Conservation (phyloP, 169 alveolate species). For the Perkinsus chesapeaki region DNA sequence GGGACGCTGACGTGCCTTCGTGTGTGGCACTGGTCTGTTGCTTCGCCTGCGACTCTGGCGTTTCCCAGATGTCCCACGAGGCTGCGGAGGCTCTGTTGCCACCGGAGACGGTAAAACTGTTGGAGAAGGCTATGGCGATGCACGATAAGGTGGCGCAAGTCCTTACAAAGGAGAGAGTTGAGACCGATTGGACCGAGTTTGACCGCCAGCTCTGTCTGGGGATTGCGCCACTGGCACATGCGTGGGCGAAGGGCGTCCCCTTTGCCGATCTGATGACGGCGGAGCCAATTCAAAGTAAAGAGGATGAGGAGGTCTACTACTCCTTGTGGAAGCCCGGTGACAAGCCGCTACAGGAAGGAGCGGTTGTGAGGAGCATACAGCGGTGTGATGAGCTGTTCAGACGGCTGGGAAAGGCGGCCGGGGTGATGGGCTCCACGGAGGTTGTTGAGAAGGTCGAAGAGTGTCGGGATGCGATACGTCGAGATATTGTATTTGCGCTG, state of each 20-base stretch:
- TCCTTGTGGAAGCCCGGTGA: neutral
- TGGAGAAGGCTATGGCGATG: neutral
- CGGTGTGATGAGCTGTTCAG: slow-evolving; percentile 73
- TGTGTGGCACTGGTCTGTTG: neutral
- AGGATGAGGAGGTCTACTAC: neutral
- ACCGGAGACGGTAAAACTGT: neutral
- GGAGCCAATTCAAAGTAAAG: neutral
- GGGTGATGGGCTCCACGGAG: slow-evolving; percentile 68
- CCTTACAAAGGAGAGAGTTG: neutral
- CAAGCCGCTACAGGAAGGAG: slow-evolving; percentile 71
- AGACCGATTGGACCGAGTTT: neutral
- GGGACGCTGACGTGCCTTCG: neutral
- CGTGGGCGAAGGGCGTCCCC: neutral
- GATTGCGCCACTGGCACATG: neutral
- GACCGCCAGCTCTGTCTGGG: neutral
- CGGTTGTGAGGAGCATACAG: slow-evolving; percentile 74
- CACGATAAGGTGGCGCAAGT: neutral
- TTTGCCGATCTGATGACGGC: neutral
- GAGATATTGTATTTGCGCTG: slow-evolving; percentile 82
- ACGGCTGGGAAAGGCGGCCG: slow-evolving; percentile 60
- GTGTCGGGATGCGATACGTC: slow-evolving; percentile 58
- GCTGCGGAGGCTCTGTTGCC: neutral
- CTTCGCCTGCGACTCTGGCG: neutral
- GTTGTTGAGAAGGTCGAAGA: slow-evolving; percentile 60
- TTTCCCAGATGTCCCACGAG: neutral